Base-by-base conservation (phyloP, 371 early-diverging fungal species). In the Mortierella sp. region DNA sequence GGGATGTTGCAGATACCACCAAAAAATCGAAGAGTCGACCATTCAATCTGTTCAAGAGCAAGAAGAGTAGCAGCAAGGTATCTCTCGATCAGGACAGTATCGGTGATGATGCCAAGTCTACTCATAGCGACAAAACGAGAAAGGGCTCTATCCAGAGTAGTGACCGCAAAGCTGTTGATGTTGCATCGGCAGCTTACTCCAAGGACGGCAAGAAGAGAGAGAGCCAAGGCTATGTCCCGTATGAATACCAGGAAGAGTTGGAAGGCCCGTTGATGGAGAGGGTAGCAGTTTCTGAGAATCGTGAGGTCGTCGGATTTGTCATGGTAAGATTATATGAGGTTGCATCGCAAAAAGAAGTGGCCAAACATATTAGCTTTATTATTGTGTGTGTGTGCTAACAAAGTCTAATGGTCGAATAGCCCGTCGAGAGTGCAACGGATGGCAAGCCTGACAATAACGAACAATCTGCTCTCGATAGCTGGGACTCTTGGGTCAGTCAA, bases 401-500 rank as follows among this genome's bases (percentile, higher is more conserved):
- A 55, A 37, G 11, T 11, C n/a, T 43, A 16, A 66, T 40, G 24
- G 39, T 18, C 22, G 10, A 30, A 28, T 73, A 81, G 81, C 81
- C 81, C 24, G 58, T 76, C 3, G 66, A 72, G 12, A 73, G 69
- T 20, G 35, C 60, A 18, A 24, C 43, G 5, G 67, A 75, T 24
- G 66, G 57, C 49, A 67, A 54, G 1, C 32, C 58, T 0, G 70
- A 66, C 1, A 52, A 28, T 1, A 62, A 55, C 10, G 73, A 75
- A 4, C 73, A 72, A 24, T 20, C 65, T 0, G 65, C 70, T 0
- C 52, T 70, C 10, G 81, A 81, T 22, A 75, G 69, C 49, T 81
- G 81, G 81, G 81, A 81, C 28, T 75, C 81, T 5, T 81, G 81
- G 81, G 81, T 81, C 24, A 75, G 54, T 39, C 81, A 81, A 26